Evolutionary conservation across 2,329 filamentous ascomycete species (phyloP).

Genomic region (Parastagonospora nodorum): DNA sequence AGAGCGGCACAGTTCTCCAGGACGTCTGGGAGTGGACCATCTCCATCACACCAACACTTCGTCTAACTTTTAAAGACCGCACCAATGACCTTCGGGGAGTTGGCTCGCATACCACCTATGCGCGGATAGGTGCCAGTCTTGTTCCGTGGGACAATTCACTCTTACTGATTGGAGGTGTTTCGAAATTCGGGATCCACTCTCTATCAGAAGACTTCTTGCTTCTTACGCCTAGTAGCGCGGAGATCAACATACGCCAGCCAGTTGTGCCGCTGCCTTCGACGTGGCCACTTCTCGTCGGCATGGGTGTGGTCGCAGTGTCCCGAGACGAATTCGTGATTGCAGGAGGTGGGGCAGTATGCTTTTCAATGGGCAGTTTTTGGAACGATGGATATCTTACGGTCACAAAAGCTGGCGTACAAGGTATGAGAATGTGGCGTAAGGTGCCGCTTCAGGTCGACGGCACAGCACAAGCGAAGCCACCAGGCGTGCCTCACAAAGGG

Average conservation of each 20-base stretch:
- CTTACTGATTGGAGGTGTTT: conserved; percentile 60
- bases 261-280: conserved; percentile 37
- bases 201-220: conserved; percentile 35
- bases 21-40: conserved; percentile 69
- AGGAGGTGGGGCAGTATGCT: conserved; percentile 85
- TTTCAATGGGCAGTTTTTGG: conserved; percentile 89
- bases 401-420: conserved; percentile 15
- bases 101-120: conserved; percentile 33
- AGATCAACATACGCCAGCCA: conserved; percentile 24
- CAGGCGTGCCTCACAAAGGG: conserved; percentile 14
- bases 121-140: conserved; percentile 59
- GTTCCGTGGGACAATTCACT: conserved; percentile 53
- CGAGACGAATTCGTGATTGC: conserved; percentile 63
- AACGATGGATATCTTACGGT: conserved; percentile 53
- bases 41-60: conserved; percentile 36
- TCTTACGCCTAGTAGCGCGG: conserved; percentile 23
- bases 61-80: conserved; percentile 34
- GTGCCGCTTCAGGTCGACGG: conserved; percentile 12
- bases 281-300: conserved; percentile 74
- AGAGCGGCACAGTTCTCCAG: conserved; percentile 65
- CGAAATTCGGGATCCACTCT: conserved; percentile 31
- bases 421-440: conserved; percentile 22
- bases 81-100: conserved; percentile 28
- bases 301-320: conserved; percentile 58
- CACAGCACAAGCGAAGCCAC: conserved; percentile 14